Percentiles rank a stretch among this genome's conserved stretches.
These are phyloP conservation scores for Drechslera avenae DNA, from an alignment of 2,329 filamentous ascomycete genomes.

Conservation along the genomic window DNA sequence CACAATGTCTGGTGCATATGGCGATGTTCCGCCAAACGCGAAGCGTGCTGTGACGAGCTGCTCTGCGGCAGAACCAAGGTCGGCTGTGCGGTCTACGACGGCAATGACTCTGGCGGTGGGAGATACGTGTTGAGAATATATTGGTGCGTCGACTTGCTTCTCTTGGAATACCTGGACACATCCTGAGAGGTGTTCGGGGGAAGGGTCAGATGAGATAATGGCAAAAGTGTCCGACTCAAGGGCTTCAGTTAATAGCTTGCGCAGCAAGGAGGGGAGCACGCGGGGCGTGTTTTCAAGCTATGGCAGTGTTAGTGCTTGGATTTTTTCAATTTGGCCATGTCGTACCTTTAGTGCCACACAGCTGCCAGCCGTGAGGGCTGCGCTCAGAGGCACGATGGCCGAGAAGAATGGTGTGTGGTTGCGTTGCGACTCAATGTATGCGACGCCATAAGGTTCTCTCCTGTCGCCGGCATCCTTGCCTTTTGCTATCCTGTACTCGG, in stretches of 20 bases:
- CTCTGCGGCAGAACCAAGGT: slow-evolving; percentile 59
- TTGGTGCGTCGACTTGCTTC: slow-evolving; percentile 13
- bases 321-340: not conserved
- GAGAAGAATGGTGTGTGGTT: slow-evolving; percentile 56
- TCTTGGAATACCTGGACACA: slow-evolving; percentile 46
- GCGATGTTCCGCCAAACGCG: slow-evolving; percentile 60
- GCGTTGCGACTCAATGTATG: slow-evolving; percentile 55
- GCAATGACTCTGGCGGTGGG: slow-evolving; percentile 53
- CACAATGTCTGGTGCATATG: slow-evolving; percentile 66
- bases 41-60: slow-evolving; percentile 61
- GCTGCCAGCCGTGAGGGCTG: slow-evolving; percentile 58
- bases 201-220: slow-evolving; percentile 46
- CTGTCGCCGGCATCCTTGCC: slow-evolving; percentile 47
- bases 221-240: slow-evolving; percentile 58
- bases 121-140: slow-evolving; percentile 45
- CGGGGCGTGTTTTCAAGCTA: slow-evolving; percentile 52
- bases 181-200: slow-evolving; percentile 26
- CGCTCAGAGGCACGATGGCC: slow-evolving; percentile 42
- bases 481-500: slow-evolving; percentile 52
- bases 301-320: not conserved
- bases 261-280: slow-evolving; percentile 43
- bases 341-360: slow-evolving; percentile 57
- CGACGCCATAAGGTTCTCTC: slow-evolving; percentile 49
- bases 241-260: slow-evolving; percentile 47
- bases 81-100: slow-evolving; percentile 65